These are phyloP conservation scores for Colletotrichum godetiae DNA, from an alignment of 2,329 filamentous ascomycete genomes.

Conservation along the genomic window DNA sequence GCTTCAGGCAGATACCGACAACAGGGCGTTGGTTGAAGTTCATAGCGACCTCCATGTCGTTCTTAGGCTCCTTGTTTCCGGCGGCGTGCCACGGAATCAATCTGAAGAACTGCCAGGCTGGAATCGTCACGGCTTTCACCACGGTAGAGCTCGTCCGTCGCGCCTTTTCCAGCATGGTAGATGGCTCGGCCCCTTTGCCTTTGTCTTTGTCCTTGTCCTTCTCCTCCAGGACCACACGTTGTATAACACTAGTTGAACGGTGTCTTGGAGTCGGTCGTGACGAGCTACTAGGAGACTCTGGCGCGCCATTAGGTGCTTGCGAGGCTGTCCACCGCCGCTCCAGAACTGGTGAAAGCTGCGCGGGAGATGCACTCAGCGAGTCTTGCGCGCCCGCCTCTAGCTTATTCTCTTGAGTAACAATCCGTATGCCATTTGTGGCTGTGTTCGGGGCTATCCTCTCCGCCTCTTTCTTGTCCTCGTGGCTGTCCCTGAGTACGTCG, in stretches of 20 bases:
- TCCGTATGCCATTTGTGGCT: conserved; percentile 46
- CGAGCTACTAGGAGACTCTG: conserved; percentile 44
- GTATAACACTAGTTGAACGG: conserved; percentile 70
- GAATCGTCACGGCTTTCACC: conserved; percentile 89
- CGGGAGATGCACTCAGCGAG: conserved; percentile 46
- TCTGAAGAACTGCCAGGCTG: conserved; percentile 97
- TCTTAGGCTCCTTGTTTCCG: conserved; percentile 62
- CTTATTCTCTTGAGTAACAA: conserved; percentile 47
- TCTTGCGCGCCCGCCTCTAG: conserved; percentile 43
- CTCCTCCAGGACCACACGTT: conserved; percentile 66
- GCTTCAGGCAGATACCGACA: conserved; percentile 91
- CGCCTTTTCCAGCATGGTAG: conserved; percentile 55
- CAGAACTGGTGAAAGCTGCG: conserved; percentile 41
- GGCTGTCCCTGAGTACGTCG: conserved; percentile 82
- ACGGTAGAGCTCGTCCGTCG: conserved; percentile 60
- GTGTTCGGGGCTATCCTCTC: conserved; percentile 41
- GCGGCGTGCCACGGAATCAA: conserved; percentile 91
- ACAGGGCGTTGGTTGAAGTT: conserved; percentile 90
- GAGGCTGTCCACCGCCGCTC: conserved; percentile 34
- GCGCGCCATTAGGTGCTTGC: conserved; percentile 9
- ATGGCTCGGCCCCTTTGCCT: conserved; percentile 54
- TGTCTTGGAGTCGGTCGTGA: conserved; percentile 51
- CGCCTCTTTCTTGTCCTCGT: conserved; percentile 62
- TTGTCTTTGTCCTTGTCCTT: conserved; percentile 58
- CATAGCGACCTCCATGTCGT: conserved; percentile 84